Percentiles rank a stretch among this genome's conserved stretches.
Conservation (phyloP, 2,329 filamentous ascomycete species). For the Xylaria sp. region DNA sequence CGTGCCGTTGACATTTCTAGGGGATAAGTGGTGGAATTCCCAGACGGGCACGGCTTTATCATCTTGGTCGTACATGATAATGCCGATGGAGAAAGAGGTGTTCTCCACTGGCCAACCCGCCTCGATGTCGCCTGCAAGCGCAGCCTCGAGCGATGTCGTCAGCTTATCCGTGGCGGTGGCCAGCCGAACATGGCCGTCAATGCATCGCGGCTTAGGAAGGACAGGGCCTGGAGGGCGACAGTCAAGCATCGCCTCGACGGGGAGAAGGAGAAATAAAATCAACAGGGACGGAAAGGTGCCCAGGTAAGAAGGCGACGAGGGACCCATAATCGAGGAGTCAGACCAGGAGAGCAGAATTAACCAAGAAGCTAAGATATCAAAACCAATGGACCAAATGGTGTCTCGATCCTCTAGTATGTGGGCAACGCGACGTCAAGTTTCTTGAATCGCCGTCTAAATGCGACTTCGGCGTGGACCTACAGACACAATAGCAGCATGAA, state of each 20-base stretch:
- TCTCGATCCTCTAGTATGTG: too few species aligned
- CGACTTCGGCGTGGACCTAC: too few species aligned
- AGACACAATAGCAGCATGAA: too few species aligned
- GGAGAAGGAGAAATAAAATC: background rate
- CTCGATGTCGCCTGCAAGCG: conserved; percentile 2
- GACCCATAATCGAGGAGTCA: background rate
- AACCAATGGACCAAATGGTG: too few species aligned
- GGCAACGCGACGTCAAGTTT: too few species aligned
- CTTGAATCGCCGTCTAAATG: too few species aligned
- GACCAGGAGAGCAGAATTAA: background rate
- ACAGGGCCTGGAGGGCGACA: conserved; percentile 19
- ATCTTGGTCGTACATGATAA: conserved; percentile 2
- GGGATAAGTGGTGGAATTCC: conserved; percentile 22
- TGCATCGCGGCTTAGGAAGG: background rate
- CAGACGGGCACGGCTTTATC: conserved; percentile 10
- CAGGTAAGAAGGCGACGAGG: background rate
- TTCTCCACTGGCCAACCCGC: conserved; percentile 11
- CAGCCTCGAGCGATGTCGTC: background rate
- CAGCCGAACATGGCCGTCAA: background rate
- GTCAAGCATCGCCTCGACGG: background rate
- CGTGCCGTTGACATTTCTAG: conserved; percentile 7
- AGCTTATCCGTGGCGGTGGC: background rate
- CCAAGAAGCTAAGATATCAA: too few species aligned
- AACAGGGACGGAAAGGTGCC: background rate
- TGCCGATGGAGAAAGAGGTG: conserved; percentile 11